Percentiles rank a stretch among this genome's conserved stretches.
phyloP scores from a whole-genome alignment of 176 grass and related monocot species.

The Puccinellia tenuiflora region DNA sequence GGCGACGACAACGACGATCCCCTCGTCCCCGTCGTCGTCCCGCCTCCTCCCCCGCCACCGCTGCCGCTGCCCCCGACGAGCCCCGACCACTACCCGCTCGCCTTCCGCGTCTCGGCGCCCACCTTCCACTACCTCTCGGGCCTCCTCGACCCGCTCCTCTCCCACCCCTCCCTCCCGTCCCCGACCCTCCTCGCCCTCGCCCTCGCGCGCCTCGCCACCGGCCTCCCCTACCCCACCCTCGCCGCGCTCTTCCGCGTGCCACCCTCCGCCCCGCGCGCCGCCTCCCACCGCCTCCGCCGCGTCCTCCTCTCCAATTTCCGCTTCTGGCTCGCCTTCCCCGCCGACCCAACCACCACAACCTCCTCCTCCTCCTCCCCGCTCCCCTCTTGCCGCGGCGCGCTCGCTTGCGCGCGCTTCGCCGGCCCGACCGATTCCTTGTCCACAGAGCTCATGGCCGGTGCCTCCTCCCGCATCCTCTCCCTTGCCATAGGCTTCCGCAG shows the following conservation, averaged over 20 bases:
- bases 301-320: slow-evolving; percentile 70
- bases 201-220: slow-evolving; percentile 56
- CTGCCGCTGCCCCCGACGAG: no score
- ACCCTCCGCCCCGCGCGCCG: slow-evolving; percentile 62
- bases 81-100: no score
- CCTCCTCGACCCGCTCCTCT: no score
- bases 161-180: slow-evolving; percentile 32
- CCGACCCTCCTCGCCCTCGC: slow-evolving; percentile 51
- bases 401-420: slow-evolving; percentile 54
- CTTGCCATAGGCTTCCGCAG: slow-evolving; percentile 62
- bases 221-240: slow-evolving; percentile 44
- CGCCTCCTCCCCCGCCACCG: no score
- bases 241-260: slow-evolving; percentile 47
- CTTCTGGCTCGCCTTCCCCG: slow-evolving; percentile 74
- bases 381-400: slow-evolving; percentile 54
- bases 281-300: slow-evolving; percentile 52
- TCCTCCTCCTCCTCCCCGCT: slow-evolving; percentile 27
- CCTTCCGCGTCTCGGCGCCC: no score
- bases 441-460: slow-evolving; percentile 54
- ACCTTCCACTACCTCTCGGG: no score
- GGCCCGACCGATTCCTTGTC: slow-evolving; percentile 30
- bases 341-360: neutral
- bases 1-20: neutral
- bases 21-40: slow-evolving; percentile 18
- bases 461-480: slow-evolving; percentile 48